A percentile compares a stretch with the other conserved stretches of the same genome.
phyloP scores from a whole-genome alignment of 768 basidiomycete species.

The Boletus sp. region DNA sequence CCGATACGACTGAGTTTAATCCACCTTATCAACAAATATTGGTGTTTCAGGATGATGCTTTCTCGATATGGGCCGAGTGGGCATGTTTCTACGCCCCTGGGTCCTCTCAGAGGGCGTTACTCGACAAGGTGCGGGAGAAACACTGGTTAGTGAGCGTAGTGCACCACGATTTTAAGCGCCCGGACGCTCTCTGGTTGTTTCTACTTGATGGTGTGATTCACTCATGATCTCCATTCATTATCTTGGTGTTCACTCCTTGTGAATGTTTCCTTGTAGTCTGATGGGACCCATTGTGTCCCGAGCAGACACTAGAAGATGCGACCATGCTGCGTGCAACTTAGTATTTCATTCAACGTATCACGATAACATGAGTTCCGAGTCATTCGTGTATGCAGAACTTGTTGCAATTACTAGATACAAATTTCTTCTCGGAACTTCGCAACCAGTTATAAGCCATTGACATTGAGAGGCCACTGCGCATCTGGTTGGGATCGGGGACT shows the following conservation, averaged over 20 bases:
- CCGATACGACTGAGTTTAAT: background rate
- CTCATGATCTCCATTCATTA: background rate
- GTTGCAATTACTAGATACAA: background rate
- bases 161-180: constrained; percentile 88
- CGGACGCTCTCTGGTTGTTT: constrained; percentile 81
- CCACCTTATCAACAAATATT: background rate
- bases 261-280: background rate
- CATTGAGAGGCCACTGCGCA: background rate
- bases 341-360: too few relatives aligned
- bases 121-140: constrained; percentile 66
- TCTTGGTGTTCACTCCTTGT: background rate
- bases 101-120: constrained; percentile 67
- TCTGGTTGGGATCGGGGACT: background rate
- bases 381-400: background rate
- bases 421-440: background rate
- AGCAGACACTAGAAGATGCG: background rate
- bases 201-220: constrained; percentile 42
- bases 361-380: background rate
- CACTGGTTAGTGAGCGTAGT: constrained; percentile 91
- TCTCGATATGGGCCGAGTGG: constrained; percentile 96
- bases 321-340: too few relatives aligned
- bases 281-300: background rate
- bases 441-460: background rate
- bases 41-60: constrained; percentile 80
- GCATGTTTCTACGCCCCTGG: constrained; percentile 77